Percentiles rank a stretch among this genome's conserved stretches.
Conservation (phyloP, 1,284 basidiomycete species). For the Volvariella surrecta region DNA sequence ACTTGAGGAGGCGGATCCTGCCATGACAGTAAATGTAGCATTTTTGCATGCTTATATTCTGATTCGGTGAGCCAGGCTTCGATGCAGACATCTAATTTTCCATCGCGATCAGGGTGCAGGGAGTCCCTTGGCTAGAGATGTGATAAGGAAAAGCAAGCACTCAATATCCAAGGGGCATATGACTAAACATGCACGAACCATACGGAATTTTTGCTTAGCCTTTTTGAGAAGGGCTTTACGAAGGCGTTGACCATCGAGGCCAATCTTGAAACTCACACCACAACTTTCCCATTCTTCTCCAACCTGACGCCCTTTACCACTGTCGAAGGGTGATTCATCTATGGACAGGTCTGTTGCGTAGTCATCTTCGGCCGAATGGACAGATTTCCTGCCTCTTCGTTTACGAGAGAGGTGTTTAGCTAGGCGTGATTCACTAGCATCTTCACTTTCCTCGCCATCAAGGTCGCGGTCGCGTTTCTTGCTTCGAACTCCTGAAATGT, state of each 20-base stretch:
- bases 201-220: conserved; percentile 55
- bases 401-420: conserved; percentile 21
- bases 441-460: conserved; percentile 43
- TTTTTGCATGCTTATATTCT: conserved; percentile 57
- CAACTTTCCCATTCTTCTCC: conserved; percentile 71
- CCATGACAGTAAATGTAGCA: conserved; percentile 55
- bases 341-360: conserved; percentile 28
- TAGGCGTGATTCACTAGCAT: conserved; percentile 23
- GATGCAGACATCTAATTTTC: conserved; percentile 58
- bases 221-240: conserved; percentile 63
- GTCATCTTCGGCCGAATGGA: conserved; percentile 20
- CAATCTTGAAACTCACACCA: conserved; percentile 62
- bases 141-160: conserved; percentile 1
- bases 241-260: conserved; percentile 58
- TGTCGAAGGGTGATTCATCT: conserved; percentile 37
- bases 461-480: conserved; percentile 56
- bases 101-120: conserved; percentile 61
- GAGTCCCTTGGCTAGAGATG: conserved; percentile 67
- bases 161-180: conserved; percentile 4
- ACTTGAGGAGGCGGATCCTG: conserved; percentile 37
- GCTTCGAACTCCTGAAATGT: conserved; percentile 34
- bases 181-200: conserved; percentile 39
- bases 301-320: conserved; percentile 45
- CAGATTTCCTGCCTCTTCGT: conserved; percentile 30
- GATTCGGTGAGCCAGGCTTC: conserved; percentile 73